Evolutionary conservation across 1,139 yeast genomes (phyloP).

Genomic region (Geotrichum reessii): DNA sequence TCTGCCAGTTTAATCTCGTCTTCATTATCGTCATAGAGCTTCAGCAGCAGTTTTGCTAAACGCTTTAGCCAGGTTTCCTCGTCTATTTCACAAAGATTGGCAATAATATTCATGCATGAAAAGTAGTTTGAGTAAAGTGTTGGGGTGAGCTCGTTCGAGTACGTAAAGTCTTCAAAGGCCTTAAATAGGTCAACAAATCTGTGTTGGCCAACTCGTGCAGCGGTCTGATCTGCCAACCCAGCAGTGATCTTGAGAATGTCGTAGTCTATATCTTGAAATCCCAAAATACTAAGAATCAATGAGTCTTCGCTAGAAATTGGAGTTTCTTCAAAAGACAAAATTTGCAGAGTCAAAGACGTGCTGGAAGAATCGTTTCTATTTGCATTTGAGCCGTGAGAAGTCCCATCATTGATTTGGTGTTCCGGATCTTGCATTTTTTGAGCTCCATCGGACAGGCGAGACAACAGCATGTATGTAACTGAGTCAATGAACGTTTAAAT

Average conservation of each 20-base stretch:
- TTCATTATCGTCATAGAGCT: neutral
- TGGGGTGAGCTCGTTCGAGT: conserved; percentile 22
- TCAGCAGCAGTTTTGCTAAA: neutral
- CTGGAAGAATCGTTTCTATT: neutral
- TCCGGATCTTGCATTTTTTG: neutral
- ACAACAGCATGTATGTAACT: neutral
- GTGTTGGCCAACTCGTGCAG: neutral
- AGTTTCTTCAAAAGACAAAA: neutral
- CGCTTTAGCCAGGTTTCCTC: conserved; percentile 11
- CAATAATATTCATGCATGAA: conserved; percentile 10
- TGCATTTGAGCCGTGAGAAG: neutral
- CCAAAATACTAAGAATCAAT: conserved; percentile 1
- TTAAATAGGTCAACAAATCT: conserved; percentile 24
- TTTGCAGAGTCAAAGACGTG: neutral
- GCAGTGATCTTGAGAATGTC: conserved; percentile 25
- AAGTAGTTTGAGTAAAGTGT: conserved; percentile 10
- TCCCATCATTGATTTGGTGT: neutral
- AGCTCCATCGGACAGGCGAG: neutral
- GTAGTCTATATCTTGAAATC: conserved; percentile 19
- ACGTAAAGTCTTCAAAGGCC: conserved; percentile 25
- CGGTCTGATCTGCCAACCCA: conserved; percentile 24
- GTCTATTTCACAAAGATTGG: conserved; percentile 5
- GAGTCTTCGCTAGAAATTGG: neutral
- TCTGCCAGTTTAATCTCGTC: conserved; percentile 1
- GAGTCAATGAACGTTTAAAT: neutral